A percentile compares a stretch with the other conserved stretches of the same genome.
These are phyloP conservation scores for Jaenimonas drosophilae DNA, from an alignment of 208 protist genomes.

Conservation along the genomic window DNA sequence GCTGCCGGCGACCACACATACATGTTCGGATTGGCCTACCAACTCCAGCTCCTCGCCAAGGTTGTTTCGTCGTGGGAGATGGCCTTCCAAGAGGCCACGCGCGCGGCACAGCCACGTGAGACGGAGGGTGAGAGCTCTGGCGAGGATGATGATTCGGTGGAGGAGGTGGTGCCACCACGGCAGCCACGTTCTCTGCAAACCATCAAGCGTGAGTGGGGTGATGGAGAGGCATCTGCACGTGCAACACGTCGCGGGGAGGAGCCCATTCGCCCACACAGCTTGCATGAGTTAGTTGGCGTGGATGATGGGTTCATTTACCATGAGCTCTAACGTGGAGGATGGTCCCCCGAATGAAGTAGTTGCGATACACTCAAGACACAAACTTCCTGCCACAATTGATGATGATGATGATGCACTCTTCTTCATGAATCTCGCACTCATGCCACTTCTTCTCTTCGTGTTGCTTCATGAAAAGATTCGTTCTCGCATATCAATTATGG, in stretches of 20 bases:
- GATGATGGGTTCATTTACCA: conserved; percentile 82
- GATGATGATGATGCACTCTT: too few relatives aligned
- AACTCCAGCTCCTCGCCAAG: conserved; percentile 57
- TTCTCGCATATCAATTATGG: too few relatives aligned
- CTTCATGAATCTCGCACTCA: too few relatives aligned
- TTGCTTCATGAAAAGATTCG: too few relatives aligned
- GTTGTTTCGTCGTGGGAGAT: conserved; percentile 83
- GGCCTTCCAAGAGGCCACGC: conserved; percentile 34
- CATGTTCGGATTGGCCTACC: conserved; percentile 34
- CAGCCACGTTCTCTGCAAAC: conserved; percentile 6
- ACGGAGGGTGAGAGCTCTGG: conserved; percentile 6
- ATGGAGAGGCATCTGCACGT: background rate
- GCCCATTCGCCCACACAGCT: conserved; percentile 10
- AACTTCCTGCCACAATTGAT: too few relatives aligned
- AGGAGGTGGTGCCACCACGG: conserved; percentile 5
- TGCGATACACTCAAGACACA: too few relatives aligned
- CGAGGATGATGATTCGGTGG: conserved; percentile 26
- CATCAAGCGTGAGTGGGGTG: conserved; percentile 63
- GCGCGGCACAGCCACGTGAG: conserved; percentile 1
- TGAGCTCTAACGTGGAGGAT: conserved; percentile 30
- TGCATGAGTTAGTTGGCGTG: conserved; percentile 42
- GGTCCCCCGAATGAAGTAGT: background rate
- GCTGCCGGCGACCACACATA: background rate
- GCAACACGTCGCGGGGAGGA: too few relatives aligned
- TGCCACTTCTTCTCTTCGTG: too few relatives aligned